Conservation (phyloP, 2,329 filamentous ascomycete species). For the Verticillium klebahnii region DNA sequence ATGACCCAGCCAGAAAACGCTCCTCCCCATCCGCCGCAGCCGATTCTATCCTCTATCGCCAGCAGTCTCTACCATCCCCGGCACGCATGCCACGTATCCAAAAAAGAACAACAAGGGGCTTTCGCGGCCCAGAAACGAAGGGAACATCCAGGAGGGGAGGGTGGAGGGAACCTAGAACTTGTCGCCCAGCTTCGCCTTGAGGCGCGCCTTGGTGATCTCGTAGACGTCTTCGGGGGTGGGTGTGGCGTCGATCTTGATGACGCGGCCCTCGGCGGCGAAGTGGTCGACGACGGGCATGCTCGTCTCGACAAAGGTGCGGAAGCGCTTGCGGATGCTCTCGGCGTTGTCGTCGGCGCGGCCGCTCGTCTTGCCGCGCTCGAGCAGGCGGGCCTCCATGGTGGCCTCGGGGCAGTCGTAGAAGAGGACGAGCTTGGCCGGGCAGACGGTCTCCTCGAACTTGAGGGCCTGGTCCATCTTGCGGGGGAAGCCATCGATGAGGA, state of each 20-base stretch:
- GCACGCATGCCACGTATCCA: not conserved
- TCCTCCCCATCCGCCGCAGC: not conserved
- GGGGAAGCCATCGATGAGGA: constrained; percentile 81
- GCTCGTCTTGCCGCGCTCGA: constrained; percentile 89
- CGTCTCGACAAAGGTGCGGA: constrained; percentile 88
- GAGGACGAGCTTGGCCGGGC: constrained; percentile 76
- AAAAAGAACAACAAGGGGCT: too few species aligned
- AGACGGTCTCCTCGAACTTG: constrained; percentile 88
- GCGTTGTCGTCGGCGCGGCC: constrained; percentile 90
- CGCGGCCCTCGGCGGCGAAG: constrained; percentile 70
- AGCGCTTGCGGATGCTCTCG: constrained; percentile 94
- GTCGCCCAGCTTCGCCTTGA: constrained; percentile 37
- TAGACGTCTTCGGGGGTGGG: constrained; percentile 60
- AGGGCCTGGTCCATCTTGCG: constrained; percentile 95
- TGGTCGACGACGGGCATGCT: constrained; percentile 96
- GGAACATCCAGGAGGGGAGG: too few species aligned
- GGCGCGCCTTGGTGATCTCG: constrained; percentile 43
- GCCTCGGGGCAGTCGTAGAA: constrained; percentile 93
- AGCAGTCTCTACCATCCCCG: not conserved
- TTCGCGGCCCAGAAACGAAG: not conserved
- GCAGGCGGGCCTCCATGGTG: constrained; percentile 76
- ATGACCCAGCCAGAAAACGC: not conserved
- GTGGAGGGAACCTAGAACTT: not conserved
- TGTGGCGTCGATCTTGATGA: constrained; percentile 75
- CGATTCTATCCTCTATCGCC: not conserved